Base-by-base conservation (phyloP, 305 asterid genomes). In the Fraxinus nigra region DNA sequence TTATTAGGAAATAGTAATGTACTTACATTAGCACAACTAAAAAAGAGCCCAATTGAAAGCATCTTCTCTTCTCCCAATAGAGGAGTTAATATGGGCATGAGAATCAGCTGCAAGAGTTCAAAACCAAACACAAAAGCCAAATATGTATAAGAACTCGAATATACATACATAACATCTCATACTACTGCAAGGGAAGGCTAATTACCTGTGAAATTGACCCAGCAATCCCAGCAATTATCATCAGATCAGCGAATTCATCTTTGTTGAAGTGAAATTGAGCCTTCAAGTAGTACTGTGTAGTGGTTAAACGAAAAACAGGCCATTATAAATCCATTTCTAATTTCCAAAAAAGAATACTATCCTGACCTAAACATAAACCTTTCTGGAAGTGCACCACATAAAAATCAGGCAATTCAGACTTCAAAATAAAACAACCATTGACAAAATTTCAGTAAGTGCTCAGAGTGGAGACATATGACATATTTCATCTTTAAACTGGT, bases 191-290 rank as follows among this genome's bases (percentile, higher is more conserved):
- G 3, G 46, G 3, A 34, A 33, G 75, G 11, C 22, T 28, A 69
- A n/a, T 16, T 84, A 92, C 99, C 93, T 94, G 98, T 74, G 99
- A 92, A 61, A 92, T 75, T 20, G 90, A 85, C 70, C 99, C 98
- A 24, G 97, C 93, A 61, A 91, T 76, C 54, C 99, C 98, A 70
- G 78, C 84, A 75, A 95, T 94, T 75, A 91, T 90, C 97, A 93
- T 81, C 72, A 95, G 86, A 87, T 95, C 97, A 14, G 99, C 98
- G 76, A 95, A 93, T 76, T 95, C 97, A 84, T 89, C 91, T 89
- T 94, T 95, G 89, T 93, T 87, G 72, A 94, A 95, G 90, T 93
- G 98, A 85, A 95, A 95, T 40, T 92, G 91, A 37, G 97, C 93
- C 90, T 93, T 95, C 93, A 95, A 89, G 89, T 82, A 94, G 82